A percentile compares a stretch with the other conserved stretches of the same genome.
These are phyloP conservation scores for Sphagnurus paluster DNA, from an alignment of 1,284 basidiomycete genomes.

Conservation along the genomic window DNA sequence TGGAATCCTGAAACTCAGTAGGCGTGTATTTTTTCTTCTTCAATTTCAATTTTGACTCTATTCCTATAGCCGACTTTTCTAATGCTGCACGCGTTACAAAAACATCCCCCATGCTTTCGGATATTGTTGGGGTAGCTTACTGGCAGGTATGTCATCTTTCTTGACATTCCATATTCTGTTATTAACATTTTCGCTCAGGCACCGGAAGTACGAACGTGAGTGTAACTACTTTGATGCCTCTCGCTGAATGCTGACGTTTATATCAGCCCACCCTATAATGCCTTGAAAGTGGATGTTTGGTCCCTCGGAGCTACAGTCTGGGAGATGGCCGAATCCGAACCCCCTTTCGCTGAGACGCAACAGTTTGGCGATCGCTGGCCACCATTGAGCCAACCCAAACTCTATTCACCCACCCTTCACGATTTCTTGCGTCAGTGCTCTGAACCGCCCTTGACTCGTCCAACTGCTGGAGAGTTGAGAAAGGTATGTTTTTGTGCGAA, in stretches of 20 bases:
- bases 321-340: conserved; percentile 74
- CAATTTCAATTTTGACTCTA: conserved; percentile 1
- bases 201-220: conserved; percentile 67
- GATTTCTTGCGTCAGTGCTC: conserved; percentile 73
- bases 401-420: conserved; percentile 69
- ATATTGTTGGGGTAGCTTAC: conserved; percentile 68
- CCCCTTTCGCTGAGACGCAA: conserved; percentile 66
- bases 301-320: conserved; percentile 80
- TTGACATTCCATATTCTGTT: not conserved
- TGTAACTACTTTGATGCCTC: conserved; percentile 5
- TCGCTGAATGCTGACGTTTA: not conserved
- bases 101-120: conserved; percentile 48
- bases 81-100: conserved; percentile 59
- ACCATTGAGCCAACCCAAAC: conserved; percentile 52
- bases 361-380: conserved; percentile 65
- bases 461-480: conserved; percentile 56
- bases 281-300: conserved; percentile 77
- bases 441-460: conserved; percentile 54
- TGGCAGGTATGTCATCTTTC: conserved; percentile 59
- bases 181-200: conserved; percentile 34
- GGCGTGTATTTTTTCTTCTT: conserved; percentile 25
- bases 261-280: conserved; percentile 72
- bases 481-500: conserved; percentile 47
- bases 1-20: conserved; percentile 75
- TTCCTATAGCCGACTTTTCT: conserved; percentile 70